These are phyloP conservation scores for Globisporangium cederbergense DNA, from an alignment of 352 stramenopile species.

Conservation along the genomic window DNA sequence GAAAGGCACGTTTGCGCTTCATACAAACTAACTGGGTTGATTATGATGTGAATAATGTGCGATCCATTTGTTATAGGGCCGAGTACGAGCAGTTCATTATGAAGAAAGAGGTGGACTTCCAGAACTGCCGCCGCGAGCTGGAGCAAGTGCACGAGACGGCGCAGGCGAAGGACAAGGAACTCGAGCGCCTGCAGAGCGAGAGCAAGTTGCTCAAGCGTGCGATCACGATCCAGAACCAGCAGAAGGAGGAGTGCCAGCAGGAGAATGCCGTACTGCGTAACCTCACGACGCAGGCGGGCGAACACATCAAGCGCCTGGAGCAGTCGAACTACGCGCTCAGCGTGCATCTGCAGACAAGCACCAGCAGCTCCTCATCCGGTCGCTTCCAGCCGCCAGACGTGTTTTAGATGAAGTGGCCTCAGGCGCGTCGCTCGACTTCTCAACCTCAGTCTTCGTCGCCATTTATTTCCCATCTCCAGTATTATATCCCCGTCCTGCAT, in stretches of 20 bases:
- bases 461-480: neutral
- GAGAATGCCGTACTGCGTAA: slow-evolving; percentile 76
- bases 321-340: slow-evolving; percentile 86
- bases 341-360: slow-evolving; percentile 84
- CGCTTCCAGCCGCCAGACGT: slow-evolving; percentile 61
- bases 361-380: slow-evolving; percentile 26
- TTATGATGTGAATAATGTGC: neutral
- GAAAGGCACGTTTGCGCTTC: slow-evolving; percentile 1
- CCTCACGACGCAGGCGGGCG: slow-evolving; percentile 69
- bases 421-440: neutral
- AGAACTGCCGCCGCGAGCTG: slow-evolving; percentile 56
- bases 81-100: slow-evolving; percentile 85
- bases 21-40: neutral
- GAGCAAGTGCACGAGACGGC: slow-evolving; percentile 37
- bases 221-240: slow-evolving; percentile 84
- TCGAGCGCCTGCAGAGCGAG: slow-evolving; percentile 66
- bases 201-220: slow-evolving; percentile 85
- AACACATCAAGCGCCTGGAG: slow-evolving; percentile 85
- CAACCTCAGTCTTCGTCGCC: neutral
- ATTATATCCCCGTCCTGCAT: slow-evolving; percentile 8
- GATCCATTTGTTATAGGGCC: slow-evolving; percentile 15
- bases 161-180: slow-evolving; percentile 45
- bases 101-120: slow-evolving; percentile 76
- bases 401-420: slow-evolving; percentile 33
- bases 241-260: slow-evolving; percentile 77